Percentiles rank a stretch among this genome's conserved stretches.
Conservation (phyloP, 1,139 yeast species). For the Candida sanyaensis region DNA sequence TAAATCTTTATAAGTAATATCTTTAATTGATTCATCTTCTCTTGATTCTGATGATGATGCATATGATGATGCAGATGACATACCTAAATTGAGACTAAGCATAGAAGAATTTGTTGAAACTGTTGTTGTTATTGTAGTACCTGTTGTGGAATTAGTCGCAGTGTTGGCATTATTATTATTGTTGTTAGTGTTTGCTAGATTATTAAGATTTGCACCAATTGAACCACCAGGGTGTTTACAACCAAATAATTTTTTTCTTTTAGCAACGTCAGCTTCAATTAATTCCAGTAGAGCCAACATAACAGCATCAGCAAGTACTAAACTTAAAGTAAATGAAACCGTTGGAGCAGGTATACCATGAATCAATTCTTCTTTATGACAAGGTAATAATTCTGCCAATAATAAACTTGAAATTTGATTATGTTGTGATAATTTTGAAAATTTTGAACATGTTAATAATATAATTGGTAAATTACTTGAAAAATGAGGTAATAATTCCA, state of each 20-base stretch:
- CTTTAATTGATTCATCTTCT: not conserved
- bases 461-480: constrained; percentile 55
- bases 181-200: constrained; percentile 6
- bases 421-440: constrained; percentile 46
- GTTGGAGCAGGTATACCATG: constrained; percentile 92
- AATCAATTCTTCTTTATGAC: constrained; percentile 59
- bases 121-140: not conserved
- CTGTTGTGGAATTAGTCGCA: not conserved
- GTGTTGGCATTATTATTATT: not conserved
- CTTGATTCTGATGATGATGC: not conserved
- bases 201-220: constrained; percentile 56
- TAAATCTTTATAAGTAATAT: constrained; percentile 3
- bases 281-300: constrained; percentile 72
- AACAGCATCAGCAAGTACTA: constrained; percentile 78
- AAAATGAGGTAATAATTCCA: constrained; percentile 60
- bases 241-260: constrained; percentile 60
- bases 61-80: not conserved
- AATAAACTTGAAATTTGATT: constrained; percentile 53
- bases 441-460: constrained; percentile 61
- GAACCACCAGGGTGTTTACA: constrained; percentile 90
- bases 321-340: constrained; percentile 73
- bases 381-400: constrained; percentile 62
- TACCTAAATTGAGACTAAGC: constrained; percentile 2
- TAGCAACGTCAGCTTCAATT: constrained; percentile 55
- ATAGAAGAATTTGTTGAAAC: constrained; percentile 1